phyloP scores from a whole-genome alignment of 2,329 filamentous ascomycete species.

The Talaromyces islandicus region DNA sequence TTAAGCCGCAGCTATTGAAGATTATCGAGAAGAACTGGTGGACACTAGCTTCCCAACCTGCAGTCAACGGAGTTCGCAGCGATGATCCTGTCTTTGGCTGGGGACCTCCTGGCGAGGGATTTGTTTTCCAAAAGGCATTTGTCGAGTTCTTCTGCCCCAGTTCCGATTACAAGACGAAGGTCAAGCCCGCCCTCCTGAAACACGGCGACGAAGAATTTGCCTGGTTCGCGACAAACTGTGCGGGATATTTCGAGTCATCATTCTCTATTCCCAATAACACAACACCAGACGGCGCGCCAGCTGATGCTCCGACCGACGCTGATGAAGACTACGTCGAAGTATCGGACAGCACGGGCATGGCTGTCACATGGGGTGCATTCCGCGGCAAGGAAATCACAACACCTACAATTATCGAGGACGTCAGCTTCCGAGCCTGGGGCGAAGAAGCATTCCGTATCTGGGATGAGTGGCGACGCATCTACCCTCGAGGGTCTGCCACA shows the following conservation, averaged over 20 bases:
- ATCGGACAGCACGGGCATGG: conserved; percentile 62
- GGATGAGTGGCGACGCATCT: conserved; percentile 87
- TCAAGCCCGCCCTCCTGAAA: conserved; percentile 58
- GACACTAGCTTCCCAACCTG: conserved; percentile 93
- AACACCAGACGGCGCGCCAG: conserved; percentile 14
- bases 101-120: conserved; percentile 79
- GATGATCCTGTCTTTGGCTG: conserved; percentile 79
- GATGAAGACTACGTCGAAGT: conserved; percentile 43
- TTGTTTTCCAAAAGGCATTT: conserved; percentile 97
- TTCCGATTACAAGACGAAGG: conserved; percentile 58
- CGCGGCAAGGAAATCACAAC: conserved; percentile 93
- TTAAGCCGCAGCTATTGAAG: conserved; percentile 66
- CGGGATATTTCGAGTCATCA: conserved; percentile 70
- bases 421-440: conserved; percentile 87
- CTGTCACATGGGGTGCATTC: conserved; percentile 96
- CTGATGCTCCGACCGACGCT: conserved; percentile 19
- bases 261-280: conserved; percentile 23
- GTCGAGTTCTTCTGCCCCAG: conserved; percentile 88
- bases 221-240: conserved; percentile 79
- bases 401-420: conserved; percentile 92
- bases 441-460: conserved; percentile 97
- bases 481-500: conserved; percentile 66
- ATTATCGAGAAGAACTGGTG: conserved; percentile 84
- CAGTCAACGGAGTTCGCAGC: conserved; percentile 78
- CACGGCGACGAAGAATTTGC: conserved; percentile 63